Evolutionary conservation across 768 basidiomycete species (phyloP).

Genomic region (Atractiella rhizophila): DNA sequence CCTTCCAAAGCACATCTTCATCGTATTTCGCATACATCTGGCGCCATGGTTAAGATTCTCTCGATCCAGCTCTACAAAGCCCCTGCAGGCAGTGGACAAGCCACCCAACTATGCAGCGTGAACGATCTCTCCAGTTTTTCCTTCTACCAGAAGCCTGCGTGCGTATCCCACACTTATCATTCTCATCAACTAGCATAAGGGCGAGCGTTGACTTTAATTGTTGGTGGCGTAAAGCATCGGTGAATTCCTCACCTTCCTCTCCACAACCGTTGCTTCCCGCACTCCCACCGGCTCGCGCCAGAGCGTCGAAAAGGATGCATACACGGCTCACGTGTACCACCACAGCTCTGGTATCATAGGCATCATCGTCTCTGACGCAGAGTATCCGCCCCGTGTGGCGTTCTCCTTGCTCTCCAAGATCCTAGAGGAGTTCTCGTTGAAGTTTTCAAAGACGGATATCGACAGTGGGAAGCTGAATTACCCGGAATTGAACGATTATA

Average conservation of each 20-base stretch:
- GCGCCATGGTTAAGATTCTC: conserved; percentile 10
- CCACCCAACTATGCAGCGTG: conserved; percentile 33
- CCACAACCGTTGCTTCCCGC: conserved; percentile 42
- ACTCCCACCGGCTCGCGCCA: conserved; percentile 70
- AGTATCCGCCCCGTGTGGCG: conserved; percentile 87
- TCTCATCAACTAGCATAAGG: not conserved
- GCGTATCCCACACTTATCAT: not conserved
- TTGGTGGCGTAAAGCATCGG: conserved; percentile 26
- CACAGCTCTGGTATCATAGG: conserved; percentile 36
- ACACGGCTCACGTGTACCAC: conserved; percentile 77
- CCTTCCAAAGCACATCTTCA: no score
- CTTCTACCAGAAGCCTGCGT: conserved; percentile 68
- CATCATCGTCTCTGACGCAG: conserved; percentile 77
- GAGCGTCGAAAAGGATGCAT: conserved; percentile 77
- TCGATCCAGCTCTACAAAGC: conserved; percentile 10
- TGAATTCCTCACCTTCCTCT: conserved; percentile 85
- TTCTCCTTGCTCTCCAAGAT: conserved; percentile 84
- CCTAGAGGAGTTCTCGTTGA: conserved; percentile 58
- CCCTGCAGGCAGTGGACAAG: not conserved
- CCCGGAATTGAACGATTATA: conserved; percentile 46
- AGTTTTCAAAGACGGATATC: conserved; percentile 29
- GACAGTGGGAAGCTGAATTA: no score
- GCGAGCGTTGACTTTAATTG: not conserved
- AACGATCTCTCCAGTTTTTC: conserved; percentile 71
- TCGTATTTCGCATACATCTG: no score